Evolutionary conservation across 768 basidiomycete species (phyloP).

Genomic region (Tylopilus sp.): DNA sequence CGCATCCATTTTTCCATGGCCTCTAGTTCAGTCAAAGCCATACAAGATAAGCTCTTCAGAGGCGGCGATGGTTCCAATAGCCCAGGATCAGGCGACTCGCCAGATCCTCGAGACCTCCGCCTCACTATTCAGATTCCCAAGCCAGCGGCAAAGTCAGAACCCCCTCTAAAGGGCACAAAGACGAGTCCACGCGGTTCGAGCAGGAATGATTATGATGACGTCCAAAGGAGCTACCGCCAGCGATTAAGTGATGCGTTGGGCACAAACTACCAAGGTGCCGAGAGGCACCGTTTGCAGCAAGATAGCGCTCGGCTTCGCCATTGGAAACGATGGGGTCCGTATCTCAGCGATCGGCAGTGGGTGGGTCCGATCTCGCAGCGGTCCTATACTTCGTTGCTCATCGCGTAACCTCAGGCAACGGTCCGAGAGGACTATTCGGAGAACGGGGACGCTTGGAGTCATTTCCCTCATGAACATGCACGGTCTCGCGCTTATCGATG

Average conservation of each 20-base stretch:
- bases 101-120: conserved; percentile 30
- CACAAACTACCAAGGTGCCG: conserved; percentile 70
- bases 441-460: conserved; percentile 93
- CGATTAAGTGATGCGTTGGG: conserved; percentile 64
- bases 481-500: conserved; percentile 94
- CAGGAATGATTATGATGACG: conserved; percentile 7
- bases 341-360: conserved; percentile 97
- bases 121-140: conserved; percentile 76
- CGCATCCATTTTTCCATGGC: conserved; percentile 33
- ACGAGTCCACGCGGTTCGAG: conserved; percentile 23
- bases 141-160: conserved; percentile 30
- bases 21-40: conserved; percentile 50
- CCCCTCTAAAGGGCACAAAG: conserved; percentile 47
- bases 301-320: conserved; percentile 77
- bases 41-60: conserved; percentile 73
- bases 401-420: conserved; percentile 63
- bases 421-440: conserved; percentile 98
- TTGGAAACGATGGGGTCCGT: conserved; percentile 99
- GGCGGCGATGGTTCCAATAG: conserved; percentile 30
- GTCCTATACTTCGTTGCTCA: conserved; percentile 9
- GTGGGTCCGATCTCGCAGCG: conserved; percentile 41
- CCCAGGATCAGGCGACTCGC: conserved; percentile 18
- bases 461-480: conserved; percentile 92
- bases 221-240: conserved; percentile 51
- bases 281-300: conserved; percentile 82